These are phyloP conservation scores for Botryotinia calthae DNA, from an alignment of 2,329 filamentous ascomycete species.

Conservation along the genomic window DNA sequence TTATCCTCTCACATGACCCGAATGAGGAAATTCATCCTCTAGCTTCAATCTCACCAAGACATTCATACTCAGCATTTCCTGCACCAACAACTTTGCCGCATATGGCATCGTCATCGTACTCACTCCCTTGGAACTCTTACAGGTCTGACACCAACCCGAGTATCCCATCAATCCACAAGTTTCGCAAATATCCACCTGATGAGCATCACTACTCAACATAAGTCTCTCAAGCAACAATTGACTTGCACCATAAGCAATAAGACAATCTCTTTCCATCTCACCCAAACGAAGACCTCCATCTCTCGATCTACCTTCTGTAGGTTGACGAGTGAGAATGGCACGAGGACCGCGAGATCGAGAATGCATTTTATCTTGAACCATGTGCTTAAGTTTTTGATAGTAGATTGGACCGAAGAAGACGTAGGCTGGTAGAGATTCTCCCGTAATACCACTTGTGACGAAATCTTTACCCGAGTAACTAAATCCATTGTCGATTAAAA, in stretches of 20 bases:
- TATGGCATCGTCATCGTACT: conserved; percentile 96
- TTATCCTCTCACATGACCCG: conserved; percentile 17
- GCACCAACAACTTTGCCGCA: conserved; percentile 90
- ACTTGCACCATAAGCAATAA: conserved; percentile 94
- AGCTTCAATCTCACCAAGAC: conserved; percentile 89
- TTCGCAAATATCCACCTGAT: conserved; percentile 91
- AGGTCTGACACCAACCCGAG: conserved; percentile 90
- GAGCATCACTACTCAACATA: conserved; percentile 91
- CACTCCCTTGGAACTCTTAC: conserved; percentile 78
- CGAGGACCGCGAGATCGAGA: conserved; percentile 85
- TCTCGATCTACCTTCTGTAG: conserved; percentile 89
- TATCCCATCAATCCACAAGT: conserved; percentile 94
- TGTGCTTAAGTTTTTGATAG: conserved; percentile 99
- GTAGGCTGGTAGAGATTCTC: conserved; percentile 89
- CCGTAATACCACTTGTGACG: conserved; percentile 91
- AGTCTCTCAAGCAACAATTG: conserved; percentile 89
- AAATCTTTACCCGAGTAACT: conserved; percentile 97
- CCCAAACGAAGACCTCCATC: conserved; percentile 90
- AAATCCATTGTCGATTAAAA: conserved; percentile 85
- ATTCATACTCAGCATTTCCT: conserved; percentile 98
- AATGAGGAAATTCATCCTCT: conserved; percentile 82
- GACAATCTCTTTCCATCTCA: conserved; percentile 98
- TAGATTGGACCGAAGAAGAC: conserved; percentile 99
- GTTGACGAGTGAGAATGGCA: conserved; percentile 90
- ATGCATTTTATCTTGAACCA: conserved; percentile 99